Percentiles rank a stretch among this genome's conserved stretches.
Conservation (phyloP, 805 yeast genomes). For the Saccharomycopsis microspora region DNA sequence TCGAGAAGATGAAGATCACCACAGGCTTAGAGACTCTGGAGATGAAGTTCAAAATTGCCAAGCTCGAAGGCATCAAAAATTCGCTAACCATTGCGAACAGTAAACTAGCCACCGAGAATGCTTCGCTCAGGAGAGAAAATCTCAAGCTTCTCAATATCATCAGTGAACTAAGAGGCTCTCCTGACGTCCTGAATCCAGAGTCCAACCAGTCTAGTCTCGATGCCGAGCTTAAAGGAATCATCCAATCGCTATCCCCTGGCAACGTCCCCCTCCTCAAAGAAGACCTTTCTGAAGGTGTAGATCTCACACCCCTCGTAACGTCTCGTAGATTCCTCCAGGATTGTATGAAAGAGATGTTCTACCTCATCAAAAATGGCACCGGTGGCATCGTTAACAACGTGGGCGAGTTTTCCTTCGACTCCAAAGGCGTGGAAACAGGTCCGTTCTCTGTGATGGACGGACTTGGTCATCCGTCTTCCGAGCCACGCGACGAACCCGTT, state of each 20-base stretch:
- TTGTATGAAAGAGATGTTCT: slow-evolving; percentile 21
- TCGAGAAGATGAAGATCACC: slow-evolving; percentile 46
- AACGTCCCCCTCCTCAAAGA: slow-evolving; percentile 10
- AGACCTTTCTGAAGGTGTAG: slow-evolving; percentile 12
- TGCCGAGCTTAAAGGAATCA: slow-evolving; percentile 10
- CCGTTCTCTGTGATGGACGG: slow-evolving; percentile 12
- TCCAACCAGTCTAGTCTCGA: slow-evolving; percentile 1
- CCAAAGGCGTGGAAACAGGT: not conserved
- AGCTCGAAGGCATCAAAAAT: slow-evolving; percentile 42
- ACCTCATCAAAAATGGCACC: slow-evolving; percentile 17
- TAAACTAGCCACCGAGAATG: slow-evolving; percentile 9
- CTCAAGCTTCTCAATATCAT: slow-evolving; percentile 6
- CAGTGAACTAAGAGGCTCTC: slow-evolving; percentile 2
- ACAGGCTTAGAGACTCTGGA: slow-evolving; percentile 54
- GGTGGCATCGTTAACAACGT: slow-evolving; percentile 13
- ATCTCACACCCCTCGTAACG: slow-evolving; percentile 17
- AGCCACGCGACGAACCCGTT: not conserved
- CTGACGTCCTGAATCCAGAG: not conserved
- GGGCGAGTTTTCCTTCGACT: slow-evolving; percentile 11
- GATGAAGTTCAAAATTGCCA: slow-evolving; percentile 40
- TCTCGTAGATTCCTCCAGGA: slow-evolving; percentile 21
- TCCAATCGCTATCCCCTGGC: slow-evolving; percentile 7
- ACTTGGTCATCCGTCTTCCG: slow-evolving; percentile 9
- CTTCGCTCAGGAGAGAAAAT: slow-evolving; percentile 11
- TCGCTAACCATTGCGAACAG: slow-evolving; percentile 20